Base-by-base conservation (phyloP, 495 filamentous ascomycete genomes). In the Staphylotrichum longicolle region DNA sequence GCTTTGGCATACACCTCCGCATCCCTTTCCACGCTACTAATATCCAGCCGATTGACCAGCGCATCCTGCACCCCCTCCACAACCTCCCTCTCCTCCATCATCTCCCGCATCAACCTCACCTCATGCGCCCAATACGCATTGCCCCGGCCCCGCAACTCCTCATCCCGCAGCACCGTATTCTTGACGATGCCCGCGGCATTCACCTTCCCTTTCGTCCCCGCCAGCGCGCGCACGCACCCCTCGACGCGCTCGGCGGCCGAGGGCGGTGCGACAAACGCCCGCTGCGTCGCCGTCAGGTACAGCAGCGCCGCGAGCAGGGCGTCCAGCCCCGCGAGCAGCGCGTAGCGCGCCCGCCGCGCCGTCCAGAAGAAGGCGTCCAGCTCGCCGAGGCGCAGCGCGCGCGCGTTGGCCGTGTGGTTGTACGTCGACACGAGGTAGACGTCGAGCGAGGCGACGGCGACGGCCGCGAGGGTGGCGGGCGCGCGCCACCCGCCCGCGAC, bases 281-380 rank as follows among this genome's bases (percentile, higher is more conserved):
- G 84, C 66, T 93, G 88, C 20, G 94, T 96, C 30, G 85, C 82
- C 0, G 87, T 83, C 12, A 92, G 77, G 73, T 87, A 96, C 12
- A 96, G 73, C 6, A 88, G 71, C 12, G 70, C 69, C 0, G 85
- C 87, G 1, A 91, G 72, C 6, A 80, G n/a, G 1, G 63, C 71
- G 70, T 98, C 88, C 2, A 88, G 75, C 3, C 80, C 58, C 0
- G 83, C 82, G 1, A 98, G 81, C 0, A 72, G 71, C 7, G 88
- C 49, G 10, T 77, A 78, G 1, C 94, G 84, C 15, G 80, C 74
- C 0, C 86, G 63, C 2, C 83, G 83, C 66, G 87, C 77, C 7
- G 74, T 77, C 85, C 91, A 88, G 78, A 86, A 89, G 64, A 90
- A 85, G 61, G 83, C 79, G 56, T 86, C 80, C 0, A 91, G 63